Conservation (phyloP, 257 asterid genomes). For the Solanum pennellii region DNA sequence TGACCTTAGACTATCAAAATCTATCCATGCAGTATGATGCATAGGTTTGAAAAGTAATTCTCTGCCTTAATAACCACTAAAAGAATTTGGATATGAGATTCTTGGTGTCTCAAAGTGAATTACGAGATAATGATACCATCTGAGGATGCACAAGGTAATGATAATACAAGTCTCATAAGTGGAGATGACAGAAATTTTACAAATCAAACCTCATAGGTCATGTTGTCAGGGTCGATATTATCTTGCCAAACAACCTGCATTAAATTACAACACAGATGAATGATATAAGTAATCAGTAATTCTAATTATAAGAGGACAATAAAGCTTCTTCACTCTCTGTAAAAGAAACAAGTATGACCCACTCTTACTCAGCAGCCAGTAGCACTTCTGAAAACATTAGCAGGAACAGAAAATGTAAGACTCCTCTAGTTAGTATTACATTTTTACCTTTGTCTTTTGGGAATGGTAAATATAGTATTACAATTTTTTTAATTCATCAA, state of each 20-base stretch:
- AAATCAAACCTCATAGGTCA: constrained; percentile 64
- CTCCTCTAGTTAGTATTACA: neutral
- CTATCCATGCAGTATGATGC: neutral
- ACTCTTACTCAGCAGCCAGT: neutral
- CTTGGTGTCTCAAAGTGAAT: neutral
- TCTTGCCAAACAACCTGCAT: constrained; percentile 64
- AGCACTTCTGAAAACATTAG: neutral
- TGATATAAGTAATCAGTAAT: neutral
- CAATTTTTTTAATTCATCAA: neutral
- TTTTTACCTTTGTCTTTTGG: neutral
- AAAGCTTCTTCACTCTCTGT: neutral
- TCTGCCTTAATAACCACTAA: neutral
- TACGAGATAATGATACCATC: neutral
- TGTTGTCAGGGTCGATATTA: constrained; percentile 59
- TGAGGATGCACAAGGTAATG: neutral
- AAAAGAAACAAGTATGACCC: neutral
- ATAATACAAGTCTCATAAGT: neutral
- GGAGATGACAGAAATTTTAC: neutral
- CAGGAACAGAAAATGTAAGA: neutral
- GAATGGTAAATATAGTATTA: neutral
- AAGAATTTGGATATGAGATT: neutral
- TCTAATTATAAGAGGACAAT: neutral
- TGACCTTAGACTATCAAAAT: neutral
- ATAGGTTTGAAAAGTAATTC: neutral
- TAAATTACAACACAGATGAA: constrained; percentile 1